Evolutionary conservation across 176 grass and related monocot species (phyloP), one percentile per base, ranked within the genome.

Genomic region (Rhipidocladum racemiflorum): DNA sequence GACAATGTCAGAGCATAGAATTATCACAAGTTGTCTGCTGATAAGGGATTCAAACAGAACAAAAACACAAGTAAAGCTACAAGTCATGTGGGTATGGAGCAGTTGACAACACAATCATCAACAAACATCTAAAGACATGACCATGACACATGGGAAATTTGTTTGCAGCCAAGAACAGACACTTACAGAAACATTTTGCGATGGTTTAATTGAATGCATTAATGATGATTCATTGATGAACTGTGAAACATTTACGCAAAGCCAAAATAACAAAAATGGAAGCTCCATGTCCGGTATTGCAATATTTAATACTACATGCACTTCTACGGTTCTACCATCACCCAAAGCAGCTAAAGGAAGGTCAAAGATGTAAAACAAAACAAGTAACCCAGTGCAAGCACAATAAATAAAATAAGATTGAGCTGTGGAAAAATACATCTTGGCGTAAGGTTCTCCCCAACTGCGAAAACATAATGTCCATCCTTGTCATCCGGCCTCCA

Each of bases 401-500:
- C 76, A 45, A 30, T 63, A 70, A 54, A 64, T 53, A 40, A 38
- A 75, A 44, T 30, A 43, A 70, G 30, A 62, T 28, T 73, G 50
- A 74, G 69, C 14, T 83, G 36, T 65, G 10, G 28, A 57, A 73
- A 81, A 32, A 86, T 98, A 95, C 95, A 95, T 97, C 95, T 89
- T 61, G 92, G 90, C 46, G 92, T 94, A 61, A 97, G 95, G 85
- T 86, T 90, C 59, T 92, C 95, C 50, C 92, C 95, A 54, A 93
- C 81, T 18, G 54, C 71, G 10, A 91, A 97, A 79, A 95, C 88
- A 83, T 97, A 98, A 59, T 95, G 92, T 11, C 95, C 95, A 81
- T 97, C 95, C 78, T 93, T 93, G 81, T 98, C 92, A 87, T 94
- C 90, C 5, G 88, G 81, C 45, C 92, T 90, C 92, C 90, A 88